Evolutionary conservation across 441 rosid species (phyloP).

Genomic region (Kokia cookei): DNA sequence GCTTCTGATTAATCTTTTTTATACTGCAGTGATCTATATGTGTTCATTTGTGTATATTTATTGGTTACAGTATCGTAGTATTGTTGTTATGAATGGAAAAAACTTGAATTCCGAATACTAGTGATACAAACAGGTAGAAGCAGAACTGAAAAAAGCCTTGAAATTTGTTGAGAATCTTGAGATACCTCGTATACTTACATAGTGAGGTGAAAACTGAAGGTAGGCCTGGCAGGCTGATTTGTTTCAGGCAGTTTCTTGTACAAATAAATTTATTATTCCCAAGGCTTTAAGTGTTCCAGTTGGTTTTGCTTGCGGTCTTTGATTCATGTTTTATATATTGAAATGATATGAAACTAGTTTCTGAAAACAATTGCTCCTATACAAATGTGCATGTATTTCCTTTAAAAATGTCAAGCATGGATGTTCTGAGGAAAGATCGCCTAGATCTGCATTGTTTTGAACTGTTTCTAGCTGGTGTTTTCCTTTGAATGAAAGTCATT

Average conservation of each 20-base stretch:
- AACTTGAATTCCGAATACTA: background rate
- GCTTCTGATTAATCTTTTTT: conserved; percentile 18
- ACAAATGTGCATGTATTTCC: too few relatives aligned
- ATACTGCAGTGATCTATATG: background rate
- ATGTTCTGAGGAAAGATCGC: background rate
- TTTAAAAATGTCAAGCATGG: background rate
- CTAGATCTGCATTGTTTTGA: background rate
- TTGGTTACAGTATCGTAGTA: too few relatives aligned
- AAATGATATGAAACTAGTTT: too few relatives aligned
- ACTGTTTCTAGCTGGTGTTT: background rate
- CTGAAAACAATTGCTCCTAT: too few relatives aligned
- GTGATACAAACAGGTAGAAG: background rate
- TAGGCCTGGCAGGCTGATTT: background rate
- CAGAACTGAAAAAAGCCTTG: background rate
- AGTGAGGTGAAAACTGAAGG: background rate
- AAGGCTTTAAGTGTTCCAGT: background rate
- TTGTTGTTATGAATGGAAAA: background rate
- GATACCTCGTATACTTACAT: background rate
- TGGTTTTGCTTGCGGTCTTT: background rate
- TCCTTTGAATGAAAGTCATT: background rate
- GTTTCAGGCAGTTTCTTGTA: background rate
- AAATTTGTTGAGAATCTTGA: background rate
- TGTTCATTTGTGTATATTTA: background rate
- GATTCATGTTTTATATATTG: background rate
- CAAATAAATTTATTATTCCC: background rate